These are phyloP conservation scores for Fusarium transvaalense DNA, from an alignment of 2,329 filamentous ascomycete genomes.

Conservation along the genomic window DNA sequence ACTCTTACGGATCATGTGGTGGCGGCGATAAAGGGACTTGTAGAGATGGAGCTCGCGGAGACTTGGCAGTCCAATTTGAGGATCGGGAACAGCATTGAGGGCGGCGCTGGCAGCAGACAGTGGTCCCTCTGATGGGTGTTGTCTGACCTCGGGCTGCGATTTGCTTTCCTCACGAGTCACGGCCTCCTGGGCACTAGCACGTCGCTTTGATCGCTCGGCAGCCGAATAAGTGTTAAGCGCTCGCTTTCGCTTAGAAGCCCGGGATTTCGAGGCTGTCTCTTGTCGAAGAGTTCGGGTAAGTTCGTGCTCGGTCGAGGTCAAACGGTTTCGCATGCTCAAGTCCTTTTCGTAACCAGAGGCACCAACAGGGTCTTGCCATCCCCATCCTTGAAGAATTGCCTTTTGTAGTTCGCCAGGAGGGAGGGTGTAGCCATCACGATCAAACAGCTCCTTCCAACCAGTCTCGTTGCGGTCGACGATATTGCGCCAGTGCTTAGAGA, in stretches of 20 bases:
- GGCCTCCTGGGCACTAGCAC: constrained; percentile 63
- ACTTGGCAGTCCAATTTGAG: constrained; percentile 80
- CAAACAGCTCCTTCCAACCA: constrained; percentile 94
- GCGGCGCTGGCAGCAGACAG: constrained; percentile 89
- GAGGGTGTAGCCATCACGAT: constrained; percentile 83
- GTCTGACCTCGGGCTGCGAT: constrained; percentile 56
- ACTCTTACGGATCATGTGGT: constrained; percentile 88
- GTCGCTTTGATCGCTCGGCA: constrained; percentile 66
- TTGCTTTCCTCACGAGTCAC: constrained; percentile 58
- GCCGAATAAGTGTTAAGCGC: constrained; percentile 59
- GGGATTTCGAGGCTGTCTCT: constrained; percentile 59
- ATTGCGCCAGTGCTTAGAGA: constrained; percentile 93
- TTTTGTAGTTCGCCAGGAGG: constrained; percentile 85
- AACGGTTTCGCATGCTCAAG: constrained; percentile 70
- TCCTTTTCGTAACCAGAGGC: constrained; percentile 83
- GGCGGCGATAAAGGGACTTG: constrained; percentile 95
- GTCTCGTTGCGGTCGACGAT: constrained; percentile 94
- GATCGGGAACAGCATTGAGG: constrained; percentile 83
- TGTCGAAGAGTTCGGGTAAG: constrained; percentile 58
- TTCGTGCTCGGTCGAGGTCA: constrained; percentile 67
- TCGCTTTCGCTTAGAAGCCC: constrained; percentile 70
- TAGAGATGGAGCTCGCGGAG: constrained; percentile 89
- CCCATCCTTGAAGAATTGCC: constrained; percentile 93
- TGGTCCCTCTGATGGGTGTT: constrained; percentile 80
- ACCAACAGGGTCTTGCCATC: constrained; percentile 91